Evolutionary conservation across 805 yeast genomes (phyloP).

Genomic region (Teunomyces aglyptinius): DNA sequence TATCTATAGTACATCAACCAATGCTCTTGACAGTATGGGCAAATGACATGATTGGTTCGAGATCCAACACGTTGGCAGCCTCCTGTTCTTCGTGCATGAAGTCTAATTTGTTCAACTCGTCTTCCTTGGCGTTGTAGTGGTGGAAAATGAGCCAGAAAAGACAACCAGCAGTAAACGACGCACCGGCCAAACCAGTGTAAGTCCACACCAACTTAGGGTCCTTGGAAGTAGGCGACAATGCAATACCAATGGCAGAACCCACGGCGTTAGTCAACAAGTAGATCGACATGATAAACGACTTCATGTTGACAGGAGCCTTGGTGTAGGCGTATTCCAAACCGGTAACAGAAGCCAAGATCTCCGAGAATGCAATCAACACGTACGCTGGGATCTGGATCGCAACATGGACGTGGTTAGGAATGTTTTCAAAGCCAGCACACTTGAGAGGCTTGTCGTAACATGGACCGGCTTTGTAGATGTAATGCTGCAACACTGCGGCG

Average conservation of each 20-base stretch:
- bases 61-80: slow-evolving; percentile 5
- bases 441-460: slow-evolving; percentile 62
- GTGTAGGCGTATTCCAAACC: slow-evolving; percentile 84
- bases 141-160: slow-evolving; percentile 61
- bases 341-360: slow-evolving; percentile 76
- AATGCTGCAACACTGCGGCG: slow-evolving; percentile 73
- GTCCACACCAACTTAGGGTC: slow-evolving; percentile 74
- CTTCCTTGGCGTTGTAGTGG: slow-evolving; percentile 55
- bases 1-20: slow-evolving; percentile 7
- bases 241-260: slow-evolving; percentile 76
- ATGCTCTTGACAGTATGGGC: slow-evolving; percentile 15
- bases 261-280: slow-evolving; percentile 72
- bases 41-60: slow-evolving; percentile 13
- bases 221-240: slow-evolving; percentile 61
- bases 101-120: slow-evolving; percentile 55
- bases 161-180: slow-evolving; percentile 58
- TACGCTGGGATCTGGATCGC: slow-evolving; percentile 75
- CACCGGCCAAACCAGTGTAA: slow-evolving; percentile 59
- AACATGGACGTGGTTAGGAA: slow-evolving; percentile 59
- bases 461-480: slow-evolving; percentile 69
- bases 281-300: slow-evolving; percentile 60
- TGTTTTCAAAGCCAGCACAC: slow-evolving; percentile 41
- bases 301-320: slow-evolving; percentile 72
- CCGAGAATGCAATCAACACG: slow-evolving; percentile 69
- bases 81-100: slow-evolving; percentile 15